Evolutionary conservation across 2,329 filamentous ascomycete species (phyloP).

Genomic region (Paraphaeosphaeria sporulosa): DNA sequence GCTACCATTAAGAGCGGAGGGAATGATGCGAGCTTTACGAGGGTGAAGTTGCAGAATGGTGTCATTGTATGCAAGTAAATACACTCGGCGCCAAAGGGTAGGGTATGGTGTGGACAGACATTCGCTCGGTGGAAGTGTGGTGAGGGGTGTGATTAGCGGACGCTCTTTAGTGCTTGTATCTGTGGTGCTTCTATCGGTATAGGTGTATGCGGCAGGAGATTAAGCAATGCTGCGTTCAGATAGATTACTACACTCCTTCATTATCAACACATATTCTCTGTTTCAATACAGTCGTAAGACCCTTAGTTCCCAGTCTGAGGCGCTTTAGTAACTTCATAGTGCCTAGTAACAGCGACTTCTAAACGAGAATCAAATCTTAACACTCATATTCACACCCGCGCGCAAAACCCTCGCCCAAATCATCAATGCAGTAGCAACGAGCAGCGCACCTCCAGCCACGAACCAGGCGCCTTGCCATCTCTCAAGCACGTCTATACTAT

Average conservation of each 20-base stretch:
- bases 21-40: constrained; percentile 10
- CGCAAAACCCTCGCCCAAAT: constrained; percentile 18
- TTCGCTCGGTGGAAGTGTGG: background rate
- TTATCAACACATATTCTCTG: no score
- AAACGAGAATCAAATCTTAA: background rate
- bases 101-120: background rate
- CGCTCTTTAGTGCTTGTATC: background rate
- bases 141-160: background rate
- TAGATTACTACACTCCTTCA: no score
- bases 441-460: constrained; percentile 18
- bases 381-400: constrained; percentile 7
- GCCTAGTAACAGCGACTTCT: no score
- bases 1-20: constrained; percentile 16
- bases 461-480: constrained; percentile 37
- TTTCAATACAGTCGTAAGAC: no score
- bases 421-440: constrained; percentile 20
- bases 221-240: no score
- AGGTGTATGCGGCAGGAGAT: no score
- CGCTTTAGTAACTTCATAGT: no score
- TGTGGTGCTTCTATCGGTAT: background rate
- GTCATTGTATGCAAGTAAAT: constrained; percentile 22
- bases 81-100: background rate
- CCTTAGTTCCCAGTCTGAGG: no score
- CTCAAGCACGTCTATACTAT: constrained; percentile 45
- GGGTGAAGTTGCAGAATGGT: constrained; percentile 16